These are phyloP conservation scores for Entomortierella lignicola DNA, from an alignment of 192 early-diverging fungal species.

Conservation along the genomic window DNA sequence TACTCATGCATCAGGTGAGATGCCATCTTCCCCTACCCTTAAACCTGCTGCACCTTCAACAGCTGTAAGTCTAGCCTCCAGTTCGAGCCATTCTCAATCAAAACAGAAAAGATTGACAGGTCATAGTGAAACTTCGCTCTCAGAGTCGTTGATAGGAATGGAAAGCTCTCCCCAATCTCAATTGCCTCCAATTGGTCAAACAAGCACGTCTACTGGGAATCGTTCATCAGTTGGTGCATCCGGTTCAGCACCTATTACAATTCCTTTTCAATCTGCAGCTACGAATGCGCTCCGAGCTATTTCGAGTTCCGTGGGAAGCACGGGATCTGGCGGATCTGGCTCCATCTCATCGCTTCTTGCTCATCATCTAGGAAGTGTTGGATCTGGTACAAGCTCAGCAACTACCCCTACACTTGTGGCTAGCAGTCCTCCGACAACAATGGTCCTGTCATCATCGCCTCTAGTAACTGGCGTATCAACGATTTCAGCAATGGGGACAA, in stretches of 20 bases:
- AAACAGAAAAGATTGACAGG: background rate
- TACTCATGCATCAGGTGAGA: background rate
- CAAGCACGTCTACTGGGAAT: slow-evolving; percentile 2
- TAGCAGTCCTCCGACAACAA: slow-evolving; percentile 45
- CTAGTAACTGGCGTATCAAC: slow-evolving; percentile 36
- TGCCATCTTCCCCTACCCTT: background rate
- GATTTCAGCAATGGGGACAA: slow-evolving; percentile 42
- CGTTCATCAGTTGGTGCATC: slow-evolving; percentile 14
- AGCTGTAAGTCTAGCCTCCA: background rate
- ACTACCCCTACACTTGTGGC: slow-evolving; percentile 6
- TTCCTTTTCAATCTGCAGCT: slow-evolving; percentile 44
- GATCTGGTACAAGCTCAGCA: slow-evolving; percentile 12
- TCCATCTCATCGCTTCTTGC: slow-evolving; percentile 35
- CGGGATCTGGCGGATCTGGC: slow-evolving; percentile 47
- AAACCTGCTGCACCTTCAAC: background rate
- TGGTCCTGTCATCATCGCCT: slow-evolving; percentile 43
- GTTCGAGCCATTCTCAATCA: background rate
- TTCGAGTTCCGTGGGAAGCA: slow-evolving; percentile 50
- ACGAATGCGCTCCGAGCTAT: slow-evolving; percentile 44
- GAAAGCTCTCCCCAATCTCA: slow-evolving; percentile 1
- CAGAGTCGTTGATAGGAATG: background rate
- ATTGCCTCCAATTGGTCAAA: slow-evolving; percentile 20
- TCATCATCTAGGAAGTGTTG: slow-evolving; percentile 29
- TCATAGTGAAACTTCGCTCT: background rate
- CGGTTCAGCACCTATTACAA: slow-evolving; percentile 33